Evolutionary conservation across 495 filamentous ascomycete genomes (phyloP).

Genomic region (Lophiotrema nucula): DNA sequence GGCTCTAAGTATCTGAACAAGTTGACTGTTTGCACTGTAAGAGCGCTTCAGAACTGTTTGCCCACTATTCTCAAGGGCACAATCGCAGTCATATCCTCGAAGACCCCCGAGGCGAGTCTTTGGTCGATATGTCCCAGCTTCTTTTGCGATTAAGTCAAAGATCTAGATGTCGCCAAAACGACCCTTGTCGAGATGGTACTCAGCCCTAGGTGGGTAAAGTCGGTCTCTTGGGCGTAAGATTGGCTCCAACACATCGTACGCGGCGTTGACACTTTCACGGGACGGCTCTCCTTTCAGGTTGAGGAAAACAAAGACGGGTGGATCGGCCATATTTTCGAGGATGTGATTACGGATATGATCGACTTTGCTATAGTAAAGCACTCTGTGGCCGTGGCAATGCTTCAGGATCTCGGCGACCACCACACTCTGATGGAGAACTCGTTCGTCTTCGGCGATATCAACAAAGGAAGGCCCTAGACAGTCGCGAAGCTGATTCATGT

Average conservation of each 20-base stretch:
- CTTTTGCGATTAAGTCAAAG: background rate
- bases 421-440: background rate
- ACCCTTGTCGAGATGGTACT: background rate
- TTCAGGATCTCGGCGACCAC: background rate
- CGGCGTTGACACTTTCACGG: background rate
- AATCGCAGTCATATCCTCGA: background rate
- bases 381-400: background rate
- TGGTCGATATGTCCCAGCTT: background rate
- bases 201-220: background rate
- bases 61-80: background rate
- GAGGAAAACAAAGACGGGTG: background rate
- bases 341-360: background rate
- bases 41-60: background rate
- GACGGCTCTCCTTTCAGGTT: background rate
- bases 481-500: too few species aligned
- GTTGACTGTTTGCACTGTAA: background rate
- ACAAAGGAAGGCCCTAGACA: too few species aligned
- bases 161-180: background rate
- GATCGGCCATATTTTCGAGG: background rate
- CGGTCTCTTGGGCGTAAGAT: background rate
- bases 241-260: too few species aligned
- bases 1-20: background rate
- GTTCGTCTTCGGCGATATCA: too few species aligned
- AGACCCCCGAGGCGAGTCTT: background rate
- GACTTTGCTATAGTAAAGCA: too few species aligned